Evolutionary conservation across 805 yeast species (phyloP).

Genomic region (Wickerhamiella vanderwaltii): DNA sequence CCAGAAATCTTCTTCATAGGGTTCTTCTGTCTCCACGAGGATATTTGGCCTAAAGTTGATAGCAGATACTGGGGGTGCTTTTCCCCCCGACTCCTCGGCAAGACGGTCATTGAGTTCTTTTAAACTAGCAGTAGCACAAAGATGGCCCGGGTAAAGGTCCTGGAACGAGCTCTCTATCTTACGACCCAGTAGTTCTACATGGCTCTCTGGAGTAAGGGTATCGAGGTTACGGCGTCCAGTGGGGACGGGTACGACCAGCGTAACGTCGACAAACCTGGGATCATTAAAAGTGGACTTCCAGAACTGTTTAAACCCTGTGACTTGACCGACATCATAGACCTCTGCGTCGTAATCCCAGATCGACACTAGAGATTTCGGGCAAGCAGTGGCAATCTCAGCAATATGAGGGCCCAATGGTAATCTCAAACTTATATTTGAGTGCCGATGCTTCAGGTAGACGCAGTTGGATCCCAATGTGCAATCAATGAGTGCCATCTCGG

Average conservation of each 20-base stretch:
- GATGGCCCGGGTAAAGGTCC: slow-evolving; percentile 26
- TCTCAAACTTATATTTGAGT: slow-evolving; percentile 9
- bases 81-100: slow-evolving; percentile 15
- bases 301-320: slow-evolving; percentile 7
- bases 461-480: slow-evolving; percentile 15
- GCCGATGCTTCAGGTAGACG: slow-evolving; percentile 17
- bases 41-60: slow-evolving; percentile 28
- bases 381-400: neutral
- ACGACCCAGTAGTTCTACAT: slow-evolving; percentile 13
- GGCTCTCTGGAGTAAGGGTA: slow-evolving; percentile 9
- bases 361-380: slow-evolving; percentile 6
- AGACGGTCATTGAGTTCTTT: slow-evolving; percentile 21
- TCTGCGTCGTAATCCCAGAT: slow-evolving; percentile 15
- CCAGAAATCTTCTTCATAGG: slow-evolving; percentile 30
- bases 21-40: slow-evolving; percentile 23
- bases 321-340: slow-evolving; percentile 21
- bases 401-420: slow-evolving; percentile 15
- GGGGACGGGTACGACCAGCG: slow-evolving; percentile 20
- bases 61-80: slow-evolving; percentile 14
- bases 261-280: slow-evolving; percentile 12
- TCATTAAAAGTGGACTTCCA: neutral
- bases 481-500: slow-evolving; percentile 21
- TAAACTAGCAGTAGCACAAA: slow-evolving; percentile 22
- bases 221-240: slow-evolving; percentile 18
- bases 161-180: slow-evolving; percentile 21